Base-by-base conservation (phyloP, 2,329 filamentous ascomycete species). In the Erysiphe pulchra region DNA sequence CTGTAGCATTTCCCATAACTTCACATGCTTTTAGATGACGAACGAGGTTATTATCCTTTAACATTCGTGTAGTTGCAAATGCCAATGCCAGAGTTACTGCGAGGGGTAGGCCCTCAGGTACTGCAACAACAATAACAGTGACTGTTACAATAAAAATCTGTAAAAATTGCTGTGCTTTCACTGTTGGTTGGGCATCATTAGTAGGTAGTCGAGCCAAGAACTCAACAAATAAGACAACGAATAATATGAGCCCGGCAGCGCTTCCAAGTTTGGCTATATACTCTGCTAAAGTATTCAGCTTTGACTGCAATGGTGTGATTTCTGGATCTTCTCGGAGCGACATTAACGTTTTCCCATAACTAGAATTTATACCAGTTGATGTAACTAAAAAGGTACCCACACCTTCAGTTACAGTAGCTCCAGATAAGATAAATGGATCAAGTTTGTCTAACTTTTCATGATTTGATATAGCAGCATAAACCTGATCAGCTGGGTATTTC, bases 341-440 rank as follows among this genome's bases (percentile, higher is more conserved):
- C 70, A 86, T 78, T 63, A 86, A 70, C 2, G 76, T 84, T 54
- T 81, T 80, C 47, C 81, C 81, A 54, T 81, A 76, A 31, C 72
- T 79, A 0, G 80, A 82, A 58, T 86, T 70, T 33, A 78, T 67
- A 50, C 81, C 81, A 16, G 77, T 75, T 4, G 80, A 72, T 1
- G 79, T 83, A 46, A 85, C 80, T 46, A 87, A 59, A 59, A 83
- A 86, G 4, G 71, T 75, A 10, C 82, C 81, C 8, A 83, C 68
- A 46, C 81, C 81, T 54, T 84, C 78, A 0, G 75, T 74, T 11
- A 87, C 75, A 52, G 83, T 84, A 2, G 77, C 77, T 41, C 81
- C 81, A 18, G 80, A 86, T 4, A 86, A 65, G 49, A 87, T 84
- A 59, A 87, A 87, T 0, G 81, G 81, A 53, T 86, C 81, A 49